Conservation (phyloP, 768 basidiomycete species). For the Piloderma croceum region DNA sequence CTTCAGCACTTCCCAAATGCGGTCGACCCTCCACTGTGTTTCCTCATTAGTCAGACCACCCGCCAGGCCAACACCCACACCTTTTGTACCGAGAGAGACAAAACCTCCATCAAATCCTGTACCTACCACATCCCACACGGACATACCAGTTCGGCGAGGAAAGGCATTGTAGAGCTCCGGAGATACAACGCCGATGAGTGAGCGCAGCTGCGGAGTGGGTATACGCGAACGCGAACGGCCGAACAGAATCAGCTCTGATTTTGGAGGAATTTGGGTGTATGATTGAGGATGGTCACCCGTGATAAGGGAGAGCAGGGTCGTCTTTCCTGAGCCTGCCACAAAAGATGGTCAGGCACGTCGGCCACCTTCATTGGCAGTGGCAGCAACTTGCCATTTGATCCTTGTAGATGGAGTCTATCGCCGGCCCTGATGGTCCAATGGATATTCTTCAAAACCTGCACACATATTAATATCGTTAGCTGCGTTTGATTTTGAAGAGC, state of each 20-base stretch:
- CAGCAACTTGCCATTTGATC: constrained; percentile 64
- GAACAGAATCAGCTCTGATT: constrained; percentile 42
- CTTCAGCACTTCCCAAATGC: constrained; percentile 55
- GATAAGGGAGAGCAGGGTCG: constrained; percentile 82
- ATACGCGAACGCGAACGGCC: constrained; percentile 54
- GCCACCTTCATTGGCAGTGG: neutral
- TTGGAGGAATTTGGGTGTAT: constrained; percentile 56
- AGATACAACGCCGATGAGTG: constrained; percentile 71
- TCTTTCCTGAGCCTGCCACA: constrained; percentile 81
- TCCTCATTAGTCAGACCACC: constrained; percentile 33
- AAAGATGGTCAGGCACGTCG: neutral
- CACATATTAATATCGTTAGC: neutral
- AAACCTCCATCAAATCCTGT: constrained; percentile 90
- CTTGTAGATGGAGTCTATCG: constrained; percentile 86
- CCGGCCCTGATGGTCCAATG: constrained; percentile 80
- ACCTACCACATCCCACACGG: constrained; percentile 73
- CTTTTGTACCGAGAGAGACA: constrained; percentile 38
- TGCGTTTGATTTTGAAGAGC: neutral
- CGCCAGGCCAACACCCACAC: constrained; percentile 42
- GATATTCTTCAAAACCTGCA: constrained; percentile 68
- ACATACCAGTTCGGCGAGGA: constrained; percentile 66
- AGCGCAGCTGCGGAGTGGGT: constrained; percentile 62
- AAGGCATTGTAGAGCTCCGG: constrained; percentile 92
- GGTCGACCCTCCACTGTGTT: constrained; percentile 33
- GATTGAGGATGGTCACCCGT: constrained; percentile 96